phyloP scores from a whole-genome alignment of 176 grass and related monocot species.

The Carex scoparia region DNA sequence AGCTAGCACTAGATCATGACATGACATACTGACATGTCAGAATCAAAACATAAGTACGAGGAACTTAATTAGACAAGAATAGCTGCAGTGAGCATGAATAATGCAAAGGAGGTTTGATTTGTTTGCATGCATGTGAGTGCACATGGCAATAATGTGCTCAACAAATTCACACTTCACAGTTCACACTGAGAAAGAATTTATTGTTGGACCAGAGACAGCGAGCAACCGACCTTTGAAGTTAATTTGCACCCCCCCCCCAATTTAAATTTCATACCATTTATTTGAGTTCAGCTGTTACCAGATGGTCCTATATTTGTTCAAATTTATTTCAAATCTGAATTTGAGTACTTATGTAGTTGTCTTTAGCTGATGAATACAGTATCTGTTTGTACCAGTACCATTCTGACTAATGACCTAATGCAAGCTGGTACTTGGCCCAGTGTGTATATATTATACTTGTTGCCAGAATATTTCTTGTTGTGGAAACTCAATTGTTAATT shows the following conservation, averaged over 20 bases:
- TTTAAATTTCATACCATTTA: not conserved
- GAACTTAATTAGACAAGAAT: conserved; percentile 8
- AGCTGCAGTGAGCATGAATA: not conserved
- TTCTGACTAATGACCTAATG: not conserved
- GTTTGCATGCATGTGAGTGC: conserved; percentile 24
- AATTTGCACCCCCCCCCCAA: not conserved
- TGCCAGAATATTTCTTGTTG: not conserved
- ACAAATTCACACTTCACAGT: not conserved
- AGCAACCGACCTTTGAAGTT: not conserved
- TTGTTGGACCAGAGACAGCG: not conserved
- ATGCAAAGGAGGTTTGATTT: not conserved
- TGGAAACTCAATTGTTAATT: not conserved
- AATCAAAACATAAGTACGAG: not conserved
- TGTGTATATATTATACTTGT: not conserved
- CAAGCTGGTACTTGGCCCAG: not conserved
- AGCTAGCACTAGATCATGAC: not conserved
- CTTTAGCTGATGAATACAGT: not conserved
- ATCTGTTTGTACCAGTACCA: not conserved
- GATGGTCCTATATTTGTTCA: conserved; percentile 4
- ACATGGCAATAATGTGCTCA: conserved; percentile 15
- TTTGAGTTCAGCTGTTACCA: not conserved
- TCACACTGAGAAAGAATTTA: not conserved
- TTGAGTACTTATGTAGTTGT: conserved; percentile 3
- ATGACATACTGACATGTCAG: conserved; percentile 3
- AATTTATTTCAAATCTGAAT: not conserved